A percentile compares a stretch with the other conserved stretches of the same genome.
These are phyloP conservation scores for Cymbopogon flexuosus DNA, from an alignment of 202 grass and related monocot species.

Conservation along the genomic window DNA sequence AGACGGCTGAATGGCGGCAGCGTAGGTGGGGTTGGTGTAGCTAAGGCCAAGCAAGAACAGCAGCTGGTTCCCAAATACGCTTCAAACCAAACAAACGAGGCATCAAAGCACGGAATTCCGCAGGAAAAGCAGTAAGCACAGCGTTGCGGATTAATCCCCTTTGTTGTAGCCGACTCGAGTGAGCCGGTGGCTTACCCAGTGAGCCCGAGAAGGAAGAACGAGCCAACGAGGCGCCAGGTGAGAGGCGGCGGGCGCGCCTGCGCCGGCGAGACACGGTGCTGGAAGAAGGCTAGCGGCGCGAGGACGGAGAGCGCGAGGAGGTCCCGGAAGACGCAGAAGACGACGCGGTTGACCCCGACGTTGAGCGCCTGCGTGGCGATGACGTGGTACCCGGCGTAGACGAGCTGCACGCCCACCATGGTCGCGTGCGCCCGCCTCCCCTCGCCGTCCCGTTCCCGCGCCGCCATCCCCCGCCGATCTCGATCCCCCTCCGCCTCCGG, in stretches of 20 bases:
- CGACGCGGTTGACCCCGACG: conserved; percentile 71
- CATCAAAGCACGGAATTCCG: conserved; percentile 2
- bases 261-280: conserved; percentile 31
- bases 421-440: conserved; percentile 47
- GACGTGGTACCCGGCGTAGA: conserved; percentile 70
- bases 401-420: conserved; percentile 58
- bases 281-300: conserved; percentile 62
- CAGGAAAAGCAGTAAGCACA: conserved; percentile 4
- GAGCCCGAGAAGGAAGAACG: conserved; percentile 79
- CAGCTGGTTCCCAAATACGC: conserved; percentile 84
- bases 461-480: conserved; percentile 35
- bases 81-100: conserved; percentile 25
- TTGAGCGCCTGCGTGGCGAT: conserved; percentile 81
- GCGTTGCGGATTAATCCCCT: background rate
- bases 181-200: conserved; percentile 48
- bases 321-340: conserved; percentile 91
- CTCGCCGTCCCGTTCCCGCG: conserved; percentile 22
- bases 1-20: conserved; percentile 74
- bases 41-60: conserved; percentile 80
- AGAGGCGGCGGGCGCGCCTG: conserved; percentile 45
- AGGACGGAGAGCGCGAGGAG: conserved; percentile 77
- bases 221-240: conserved; percentile 50
- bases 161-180: background rate
- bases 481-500: conserved; percentile 27
- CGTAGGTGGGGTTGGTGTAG: conserved; percentile 84